Percentiles rank a stretch among this genome's conserved stretches.
phyloP scores from a whole-genome alignment of 176 grass and related monocot genomes.

The Puccinellia tenuiflora region DNA sequence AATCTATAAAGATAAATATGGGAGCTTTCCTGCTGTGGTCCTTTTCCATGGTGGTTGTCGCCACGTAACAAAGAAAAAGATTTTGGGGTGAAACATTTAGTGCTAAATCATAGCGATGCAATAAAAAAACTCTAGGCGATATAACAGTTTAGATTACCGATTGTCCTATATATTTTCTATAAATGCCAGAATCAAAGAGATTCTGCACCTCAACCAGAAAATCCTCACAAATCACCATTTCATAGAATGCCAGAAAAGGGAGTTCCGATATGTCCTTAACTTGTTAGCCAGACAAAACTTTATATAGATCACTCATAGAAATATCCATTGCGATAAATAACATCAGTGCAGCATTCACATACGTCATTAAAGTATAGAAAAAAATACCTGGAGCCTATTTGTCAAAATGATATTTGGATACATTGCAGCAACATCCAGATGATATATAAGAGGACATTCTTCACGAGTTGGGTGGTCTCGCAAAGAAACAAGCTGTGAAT shows the following conservation, averaged over 20 bases:
- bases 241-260: not conserved
- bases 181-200: conserved; percentile 18
- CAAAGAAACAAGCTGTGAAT: conserved; percentile 79
- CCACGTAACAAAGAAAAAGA: not conserved
- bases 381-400: conserved; percentile 90
- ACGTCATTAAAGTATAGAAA: conserved; percentile 12
- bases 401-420: conserved; percentile 99
- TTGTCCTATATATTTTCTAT: not conserved
- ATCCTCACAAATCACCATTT: not conserved
- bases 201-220: not conserved
- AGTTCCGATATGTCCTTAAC: not conserved
- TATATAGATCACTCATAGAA: conserved; percentile 8
- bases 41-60: no score
- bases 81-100: not conserved
- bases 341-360: conserved; percentile 5
- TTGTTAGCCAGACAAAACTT: conserved; percentile 6
- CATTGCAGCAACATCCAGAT: conserved; percentile 99
- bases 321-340: conserved; percentile 6
- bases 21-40: no score
- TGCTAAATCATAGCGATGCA: not conserved
- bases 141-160: not conserved
- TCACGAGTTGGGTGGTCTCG: conserved; percentile 78
- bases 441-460: conserved; percentile 95
- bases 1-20: no score
- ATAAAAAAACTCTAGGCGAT: not conserved